Evolutionary conservation across 2,329 filamentous ascomycete genomes (phyloP), one percentile per base, ranked within the genome.

Genomic region (Cercospora nicotianae): DNA sequence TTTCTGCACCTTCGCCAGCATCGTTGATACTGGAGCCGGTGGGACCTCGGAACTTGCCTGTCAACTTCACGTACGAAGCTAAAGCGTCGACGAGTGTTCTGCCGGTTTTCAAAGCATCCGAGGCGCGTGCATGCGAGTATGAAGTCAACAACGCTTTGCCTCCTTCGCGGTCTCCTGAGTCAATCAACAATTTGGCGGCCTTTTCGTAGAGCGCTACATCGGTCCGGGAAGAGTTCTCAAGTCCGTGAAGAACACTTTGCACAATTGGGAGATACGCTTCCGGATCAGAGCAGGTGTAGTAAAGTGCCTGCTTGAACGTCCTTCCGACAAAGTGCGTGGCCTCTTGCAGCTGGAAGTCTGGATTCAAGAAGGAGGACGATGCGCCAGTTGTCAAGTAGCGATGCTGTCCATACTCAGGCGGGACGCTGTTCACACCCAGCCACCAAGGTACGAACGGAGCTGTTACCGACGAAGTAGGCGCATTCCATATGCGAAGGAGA

Each of bases 371-470:
- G 0, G 75, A 76, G 18, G 74, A 75, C 1, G 76, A 74, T 3
- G 78, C 77, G 18, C 75, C 76, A 30, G 76, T 76, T 8, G 77
- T 78, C 51, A 79, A 67, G 36, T 79, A 79, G 36, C 78, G 76
- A 67, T 79, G 78, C 20, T 78, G 73, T 2, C 73, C 76, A 33
- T 75, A 79, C 65, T 79, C 76, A 0, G 77, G 72, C 6, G 75
- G 76, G 0, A 79, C 68, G 3, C 69, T 72, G 20, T 73, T 70
- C 0, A 78, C 78, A 16, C 78, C 78, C 2, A 79, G 66, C 77
- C 77, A 79, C 75, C 77, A 79, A 0, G 77, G 77, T 12, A 73
- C 71, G 70, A 78, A 79, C 1, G 77, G 77, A 9, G 77, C 77
- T 0, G 77, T 78, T 0, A 79, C 77, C 4, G 77, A 78, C 3